A percentile compares a stretch with the other conserved stretches of the same genome.
phyloP scores from a whole-genome alignment of 2,329 filamentous ascomycete genomes.

The Cercospora beticola region DNA sequence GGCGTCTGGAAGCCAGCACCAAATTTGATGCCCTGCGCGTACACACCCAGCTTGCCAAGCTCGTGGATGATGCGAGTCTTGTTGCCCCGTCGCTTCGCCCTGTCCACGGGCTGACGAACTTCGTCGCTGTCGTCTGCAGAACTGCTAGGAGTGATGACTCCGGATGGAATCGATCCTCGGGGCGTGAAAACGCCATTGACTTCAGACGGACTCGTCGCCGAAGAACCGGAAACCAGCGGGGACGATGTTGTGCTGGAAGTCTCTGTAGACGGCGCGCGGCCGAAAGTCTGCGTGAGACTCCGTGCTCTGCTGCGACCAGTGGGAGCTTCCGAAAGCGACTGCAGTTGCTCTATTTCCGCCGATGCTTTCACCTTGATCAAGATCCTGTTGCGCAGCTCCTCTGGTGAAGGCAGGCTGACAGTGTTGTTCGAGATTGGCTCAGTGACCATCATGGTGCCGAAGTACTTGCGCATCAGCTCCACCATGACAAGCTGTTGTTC shows the following conservation, averaged over 20 bases:
- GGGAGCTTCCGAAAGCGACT: conserved; percentile 37
- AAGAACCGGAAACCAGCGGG: conserved; percentile 52
- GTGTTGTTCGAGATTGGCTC: conserved; percentile 70
- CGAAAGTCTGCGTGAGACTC: conserved; percentile 77
- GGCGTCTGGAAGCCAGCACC: conserved; percentile 67
- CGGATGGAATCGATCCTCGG: conserved; percentile 57
- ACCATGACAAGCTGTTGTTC: conserved; percentile 86
- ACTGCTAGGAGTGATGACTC: conserved; percentile 57
- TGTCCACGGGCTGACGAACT: conserved; percentile 56
- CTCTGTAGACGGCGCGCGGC: conserved; percentile 63
- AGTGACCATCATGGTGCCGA: conserved; percentile 75
- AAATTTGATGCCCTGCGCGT: conserved; percentile 77
- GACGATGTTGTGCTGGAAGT: conserved; percentile 52
- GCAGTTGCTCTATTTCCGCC: conserved; percentile 49
- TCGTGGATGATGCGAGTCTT: conserved; percentile 81
- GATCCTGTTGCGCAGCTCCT: conserved; percentile 78
- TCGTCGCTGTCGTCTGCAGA: conserved; percentile 77
- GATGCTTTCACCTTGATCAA: conserved; percentile 94
- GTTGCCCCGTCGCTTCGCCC: conserved; percentile 62
- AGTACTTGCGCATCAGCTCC: conserved; percentile 79
- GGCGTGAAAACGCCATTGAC: conserved; percentile 49
- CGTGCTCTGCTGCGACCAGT: conserved; percentile 48
- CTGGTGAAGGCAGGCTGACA: conserved; percentile 75
- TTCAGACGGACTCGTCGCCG: conserved; percentile 52
- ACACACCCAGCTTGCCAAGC: conserved; percentile 82